phyloP scores from a whole-genome alignment of 1,284 basidiomycete species.

The Cryptococcus sp. region DNA sequence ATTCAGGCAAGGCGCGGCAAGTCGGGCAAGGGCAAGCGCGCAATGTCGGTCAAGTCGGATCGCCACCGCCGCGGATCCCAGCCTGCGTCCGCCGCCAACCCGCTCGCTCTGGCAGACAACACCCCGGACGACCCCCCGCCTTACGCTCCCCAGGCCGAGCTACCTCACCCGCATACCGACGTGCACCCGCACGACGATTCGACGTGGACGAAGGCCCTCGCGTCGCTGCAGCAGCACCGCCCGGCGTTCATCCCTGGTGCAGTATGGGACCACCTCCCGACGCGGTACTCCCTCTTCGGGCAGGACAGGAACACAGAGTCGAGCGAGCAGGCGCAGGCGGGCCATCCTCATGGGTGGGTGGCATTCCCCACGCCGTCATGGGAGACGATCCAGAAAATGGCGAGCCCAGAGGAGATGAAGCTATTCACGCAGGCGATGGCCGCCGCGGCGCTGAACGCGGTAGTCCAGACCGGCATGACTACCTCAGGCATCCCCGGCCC shows the following conservation, averaged over 20 bases:
- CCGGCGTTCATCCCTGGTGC: conserved; percentile 32
- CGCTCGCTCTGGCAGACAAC: conserved; percentile 5
- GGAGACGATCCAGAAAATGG: conserved; percentile 41
- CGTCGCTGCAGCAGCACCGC: conserved; percentile 33
- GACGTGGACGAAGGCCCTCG: conserved; percentile 44
- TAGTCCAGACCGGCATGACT: conserved; percentile 41
- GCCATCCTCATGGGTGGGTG: conserved; percentile 32
- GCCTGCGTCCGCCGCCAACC: conserved; percentile 7
- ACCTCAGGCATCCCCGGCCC: conserved; percentile 10
- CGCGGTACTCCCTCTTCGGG: conserved; percentile 14
- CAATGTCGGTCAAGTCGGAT: conserved; percentile 3
- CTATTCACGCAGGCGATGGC: conserved; percentile 47
- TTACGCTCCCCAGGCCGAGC: conserved; percentile 27
- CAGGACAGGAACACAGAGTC: conserved; percentile 3
- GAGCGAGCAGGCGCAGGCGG: no score
- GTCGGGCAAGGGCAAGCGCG: conserved; percentile 17
- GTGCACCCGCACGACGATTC: conserved; percentile 13
- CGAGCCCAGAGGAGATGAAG: conserved; percentile 45
- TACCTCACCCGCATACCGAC: conserved; percentile 1
- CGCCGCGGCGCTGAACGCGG: conserved; percentile 43
- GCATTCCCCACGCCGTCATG: conserved; percentile 44
- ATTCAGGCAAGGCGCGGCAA: conserved; percentile 11
- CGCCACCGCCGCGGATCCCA: conserved; percentile 5
- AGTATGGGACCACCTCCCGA: conserved; percentile 35
- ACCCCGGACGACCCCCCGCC: conserved; percentile 37